A percentile compares a stretch with the other conserved stretches of the same genome.
Conservation (phyloP, 805 yeast genomes). For the Sugiyamaella floridensis region DNA sequence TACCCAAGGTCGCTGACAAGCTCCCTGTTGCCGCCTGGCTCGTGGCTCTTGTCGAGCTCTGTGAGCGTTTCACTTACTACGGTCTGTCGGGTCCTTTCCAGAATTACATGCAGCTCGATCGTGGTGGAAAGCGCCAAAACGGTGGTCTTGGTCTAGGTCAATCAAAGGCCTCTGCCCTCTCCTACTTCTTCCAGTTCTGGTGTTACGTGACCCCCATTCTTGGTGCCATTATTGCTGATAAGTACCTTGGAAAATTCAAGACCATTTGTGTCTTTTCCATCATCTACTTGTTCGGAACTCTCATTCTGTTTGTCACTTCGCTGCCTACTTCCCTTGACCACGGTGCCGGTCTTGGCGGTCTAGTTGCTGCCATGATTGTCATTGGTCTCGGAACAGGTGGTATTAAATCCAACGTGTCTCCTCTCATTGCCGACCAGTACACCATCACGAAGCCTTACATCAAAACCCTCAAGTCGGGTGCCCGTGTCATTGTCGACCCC, state of each 20-base stretch:
- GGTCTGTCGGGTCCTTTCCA: conserved; percentile 71
- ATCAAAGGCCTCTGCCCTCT: conserved; percentile 61
- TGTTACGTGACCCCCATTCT: conserved; percentile 73
- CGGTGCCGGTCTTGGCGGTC: conserved; percentile 55
- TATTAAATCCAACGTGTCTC: conserved; percentile 69
- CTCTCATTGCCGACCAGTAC: conserved; percentile 69
- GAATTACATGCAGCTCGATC: conserved; percentile 60
- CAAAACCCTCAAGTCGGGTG: conserved; percentile 52
- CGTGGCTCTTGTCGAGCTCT: conserved; percentile 65
- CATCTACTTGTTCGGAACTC: conserved; percentile 54
- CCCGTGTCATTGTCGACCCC: conserved; percentile 63
- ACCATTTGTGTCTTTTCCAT: conserved; percentile 57
- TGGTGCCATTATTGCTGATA: conserved; percentile 72
- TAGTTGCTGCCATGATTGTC: conserved; percentile 46
- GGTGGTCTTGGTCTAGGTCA: conserved; percentile 57
- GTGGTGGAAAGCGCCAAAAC: conserved; percentile 28
- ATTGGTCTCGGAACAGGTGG: conserved; percentile 79
- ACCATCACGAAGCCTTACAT: conserved; percentile 55
- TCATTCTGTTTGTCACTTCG: conserved; percentile 62
- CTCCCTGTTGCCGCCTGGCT: conserved; percentile 54
- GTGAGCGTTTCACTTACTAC: conserved; percentile 77
- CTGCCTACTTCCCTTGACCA: conserved; percentile 47
- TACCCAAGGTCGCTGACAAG: conserved; percentile 46
- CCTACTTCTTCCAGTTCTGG: conserved; percentile 75
- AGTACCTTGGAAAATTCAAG: conserved; percentile 63